phyloP scores from a whole-genome alignment of 1,284 basidiomycete genomes.

The Porodaedalea pini region DNA sequence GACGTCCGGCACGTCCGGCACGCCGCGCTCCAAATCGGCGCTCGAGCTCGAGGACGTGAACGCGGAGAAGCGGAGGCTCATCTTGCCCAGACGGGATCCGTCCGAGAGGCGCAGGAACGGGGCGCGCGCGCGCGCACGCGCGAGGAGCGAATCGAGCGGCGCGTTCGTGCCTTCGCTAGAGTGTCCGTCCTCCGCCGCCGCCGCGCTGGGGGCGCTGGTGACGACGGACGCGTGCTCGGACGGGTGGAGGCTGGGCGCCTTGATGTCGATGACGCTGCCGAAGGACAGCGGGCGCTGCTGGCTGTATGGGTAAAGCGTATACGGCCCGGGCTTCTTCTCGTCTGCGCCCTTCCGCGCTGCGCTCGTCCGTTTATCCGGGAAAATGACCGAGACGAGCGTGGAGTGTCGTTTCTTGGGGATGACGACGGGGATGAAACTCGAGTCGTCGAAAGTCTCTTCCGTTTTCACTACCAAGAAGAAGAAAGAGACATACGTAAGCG shows the following conservation, averaged over 20 bases:
- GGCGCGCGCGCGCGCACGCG: not conserved
- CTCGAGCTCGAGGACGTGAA: conserved; percentile 11
- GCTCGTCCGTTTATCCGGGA: not conserved
- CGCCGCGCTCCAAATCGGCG: conserved; percentile 6
- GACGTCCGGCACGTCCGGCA: not conserved
- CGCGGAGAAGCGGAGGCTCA: conserved; percentile 7
- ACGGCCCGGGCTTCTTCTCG: no score
- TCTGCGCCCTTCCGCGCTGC: no score
- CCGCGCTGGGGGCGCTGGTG: not conserved
- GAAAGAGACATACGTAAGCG: not conserved
- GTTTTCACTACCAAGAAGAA: conserved; percentile 1
- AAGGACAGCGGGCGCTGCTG: not conserved
- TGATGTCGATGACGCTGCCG: conserved; percentile 11
- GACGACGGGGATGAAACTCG: conserved; percentile 3
- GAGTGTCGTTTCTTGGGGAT: not conserved
- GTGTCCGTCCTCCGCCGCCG: not conserved
- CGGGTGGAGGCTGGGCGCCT: not conserved
- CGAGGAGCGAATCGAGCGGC: not conserved
- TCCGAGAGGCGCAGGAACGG: conserved; percentile 5
- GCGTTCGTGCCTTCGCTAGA: not conserved
- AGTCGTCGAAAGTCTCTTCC: conserved; percentile 3
- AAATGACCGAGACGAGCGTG: not conserved
- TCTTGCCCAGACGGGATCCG: not conserved
- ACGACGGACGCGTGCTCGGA: not conserved
- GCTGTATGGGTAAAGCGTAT: no score